Base-by-base conservation (phyloP, 2,329 filamentous ascomycete species). In the Domatiomyces globalis region DNA sequence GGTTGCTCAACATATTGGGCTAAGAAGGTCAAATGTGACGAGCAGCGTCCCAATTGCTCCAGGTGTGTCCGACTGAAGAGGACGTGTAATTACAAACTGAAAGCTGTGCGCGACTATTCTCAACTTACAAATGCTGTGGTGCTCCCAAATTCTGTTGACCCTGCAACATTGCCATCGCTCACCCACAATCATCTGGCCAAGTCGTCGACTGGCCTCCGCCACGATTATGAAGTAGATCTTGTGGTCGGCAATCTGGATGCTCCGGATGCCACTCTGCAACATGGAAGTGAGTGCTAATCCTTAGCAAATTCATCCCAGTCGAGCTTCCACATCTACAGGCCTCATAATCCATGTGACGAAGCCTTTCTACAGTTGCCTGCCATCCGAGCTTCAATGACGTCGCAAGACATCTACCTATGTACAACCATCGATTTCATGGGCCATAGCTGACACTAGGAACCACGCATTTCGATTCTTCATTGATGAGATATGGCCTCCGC, bases 21-120 rank as follows among this genome's bases (percentile, higher is more conserved):
- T 8, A 60, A 63, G 9, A 66, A 64, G 60, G 63, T 65, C 56
- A 64, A 65, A 54, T 66, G 63, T 46, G 68, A 71, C 53, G 69
- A 71, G 60, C 65, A 64, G 12, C 67, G 67, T 63, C 60, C 73
- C 63, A 50, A 68, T 68, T 62, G 70, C 29, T 17, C n/a, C 17
- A 39, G 42, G 18, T 53, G 48, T 20, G 12, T 20, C 18, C 51
- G 51, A 22, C 44, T 53, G 15, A 20, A 50, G 29, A 45, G 51
- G 47, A 20, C 42, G 20, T 53, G 51, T 44, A 20, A 36, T 45
- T 53, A 53, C 51, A 45, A 27, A 22, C 12, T 42, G n/a, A 46
- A 46, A 19, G 44, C 44, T 22, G 15, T 22, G 12, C 19, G 17
- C 12, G 5, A 46, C 17, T 22, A 46, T 15, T 46, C 22, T 25